A percentile compares a stretch with the other conserved stretches of the same genome.
These are phyloP conservation scores for Apiotrichum porosum DNA, from an alignment of 1,284 basidiomycete species.

Conservation along the genomic window DNA sequence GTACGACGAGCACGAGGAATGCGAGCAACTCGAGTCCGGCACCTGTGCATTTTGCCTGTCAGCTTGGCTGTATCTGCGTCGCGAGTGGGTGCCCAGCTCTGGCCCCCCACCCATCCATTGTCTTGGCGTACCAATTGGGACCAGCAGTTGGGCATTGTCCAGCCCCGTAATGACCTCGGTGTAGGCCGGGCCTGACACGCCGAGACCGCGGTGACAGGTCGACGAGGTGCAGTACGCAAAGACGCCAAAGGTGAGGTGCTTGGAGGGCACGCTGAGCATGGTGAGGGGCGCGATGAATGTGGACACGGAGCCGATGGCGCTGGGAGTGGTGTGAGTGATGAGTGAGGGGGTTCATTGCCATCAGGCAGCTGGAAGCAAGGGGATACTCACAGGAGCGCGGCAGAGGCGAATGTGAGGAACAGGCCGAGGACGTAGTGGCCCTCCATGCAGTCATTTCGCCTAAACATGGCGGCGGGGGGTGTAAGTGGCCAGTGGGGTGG, in stretches of 20 bases:
- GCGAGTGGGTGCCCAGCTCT: not conserved
- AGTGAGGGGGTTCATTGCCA: too few relatives aligned
- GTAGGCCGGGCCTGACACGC: not conserved
- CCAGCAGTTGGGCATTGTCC: too few relatives aligned
- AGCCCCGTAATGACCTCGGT: too few relatives aligned
- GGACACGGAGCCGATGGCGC: too few relatives aligned
- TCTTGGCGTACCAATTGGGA: too few relatives aligned
- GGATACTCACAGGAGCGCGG: constrained; percentile 27
- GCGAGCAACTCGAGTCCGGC: constrained; percentile 26
- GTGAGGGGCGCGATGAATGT: not conserved
- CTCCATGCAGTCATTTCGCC: constrained; percentile 23
- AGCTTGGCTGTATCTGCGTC: too few relatives aligned
- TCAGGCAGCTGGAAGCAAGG: too few relatives aligned
- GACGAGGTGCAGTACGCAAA: too few relatives aligned
- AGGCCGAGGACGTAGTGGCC: constrained; percentile 33
- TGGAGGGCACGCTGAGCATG: not conserved
- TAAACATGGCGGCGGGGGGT: not conserved
- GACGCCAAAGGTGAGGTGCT: not conserved
- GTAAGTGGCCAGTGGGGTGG: too few relatives aligned
- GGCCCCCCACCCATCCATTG: too few relatives aligned
- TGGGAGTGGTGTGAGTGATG: too few relatives aligned
- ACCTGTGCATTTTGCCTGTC: too few relatives aligned
- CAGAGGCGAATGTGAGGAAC: constrained; percentile 12
- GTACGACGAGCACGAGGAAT: constrained; percentile 21
- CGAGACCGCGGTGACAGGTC: not conserved